Evolutionary conservation across 2,329 filamentous ascomycete species (phyloP).

Genomic region (Huntiella omanensis): DNA sequence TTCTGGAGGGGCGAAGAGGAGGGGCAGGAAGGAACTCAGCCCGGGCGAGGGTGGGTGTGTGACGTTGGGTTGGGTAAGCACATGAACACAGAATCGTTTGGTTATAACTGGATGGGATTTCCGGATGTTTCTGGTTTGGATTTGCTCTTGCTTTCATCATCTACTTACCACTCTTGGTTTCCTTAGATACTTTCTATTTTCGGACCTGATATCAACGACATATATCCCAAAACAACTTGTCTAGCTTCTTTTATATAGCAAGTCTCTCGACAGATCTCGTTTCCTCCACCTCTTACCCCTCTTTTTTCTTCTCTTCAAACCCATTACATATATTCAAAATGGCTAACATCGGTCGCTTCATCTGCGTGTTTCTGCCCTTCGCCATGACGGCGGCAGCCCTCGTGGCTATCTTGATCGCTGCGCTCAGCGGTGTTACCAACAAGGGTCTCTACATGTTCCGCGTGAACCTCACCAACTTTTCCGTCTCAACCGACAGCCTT

Average conservation of each 20-base stretch:
- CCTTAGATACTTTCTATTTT: not conserved
- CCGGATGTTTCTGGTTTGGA: not conserved
- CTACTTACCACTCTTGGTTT: not conserved
- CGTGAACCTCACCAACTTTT: conserved; percentile 38
- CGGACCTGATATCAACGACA: not conserved
- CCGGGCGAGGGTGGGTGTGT: too few species aligned
- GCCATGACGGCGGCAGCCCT: conserved; percentile 60
- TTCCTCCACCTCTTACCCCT: not conserved
- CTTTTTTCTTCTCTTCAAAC: not conserved
- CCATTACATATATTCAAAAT: conserved; percentile 19
- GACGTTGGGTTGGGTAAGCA: too few species aligned
- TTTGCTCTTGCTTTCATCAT: not conserved
- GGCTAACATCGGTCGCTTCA: conserved; percentile 49
- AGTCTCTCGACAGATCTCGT: not conserved
- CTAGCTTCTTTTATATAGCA: not conserved
- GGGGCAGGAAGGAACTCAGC: too few species aligned
- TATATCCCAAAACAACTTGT: not conserved
- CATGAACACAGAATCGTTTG: too few species aligned
- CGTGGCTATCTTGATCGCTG: conserved; percentile 43
- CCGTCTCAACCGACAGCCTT: conserved; percentile 11
- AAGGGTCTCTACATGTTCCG: conserved; percentile 39
- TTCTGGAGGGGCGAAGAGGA: too few species aligned
- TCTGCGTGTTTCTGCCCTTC: conserved; percentile 80
- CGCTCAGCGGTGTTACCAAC: conserved; percentile 35
- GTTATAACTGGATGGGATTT: not conserved